Percentiles rank a stretch among this genome's conserved stretches.
These are phyloP conservation scores for Nemania abortiva DNA, from an alignment of 2,329 filamentous ascomycete genomes.

Conservation along the genomic window DNA sequence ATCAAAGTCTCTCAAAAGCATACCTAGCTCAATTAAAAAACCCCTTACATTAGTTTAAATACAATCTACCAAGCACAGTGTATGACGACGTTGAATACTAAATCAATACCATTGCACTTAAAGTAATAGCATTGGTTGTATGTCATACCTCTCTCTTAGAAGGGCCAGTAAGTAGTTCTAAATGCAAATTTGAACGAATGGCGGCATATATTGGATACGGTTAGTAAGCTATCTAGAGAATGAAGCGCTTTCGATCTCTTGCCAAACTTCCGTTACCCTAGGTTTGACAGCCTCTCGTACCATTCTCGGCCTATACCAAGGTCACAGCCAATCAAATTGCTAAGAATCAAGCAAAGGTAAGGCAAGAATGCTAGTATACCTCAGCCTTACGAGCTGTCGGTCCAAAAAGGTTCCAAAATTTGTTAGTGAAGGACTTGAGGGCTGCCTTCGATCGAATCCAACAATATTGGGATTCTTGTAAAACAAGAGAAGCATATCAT, in stretches of 20 bases:
- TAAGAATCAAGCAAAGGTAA: conserved; percentile 43
- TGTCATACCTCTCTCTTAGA: too few species aligned
- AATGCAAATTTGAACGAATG: conserved; percentile 19
- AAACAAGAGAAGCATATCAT: conserved; percentile 34
- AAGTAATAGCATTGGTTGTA: too few species aligned
- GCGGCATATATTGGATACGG: conserved; percentile 39
- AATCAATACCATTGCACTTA: too few species aligned
- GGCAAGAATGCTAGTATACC: conserved; percentile 38
- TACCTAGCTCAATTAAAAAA: too few species aligned
- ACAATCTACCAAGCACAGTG: too few species aligned
- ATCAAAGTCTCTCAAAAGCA: not conserved
- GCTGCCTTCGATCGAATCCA: conserved; percentile 46
- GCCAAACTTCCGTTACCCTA: conserved; percentile 49
- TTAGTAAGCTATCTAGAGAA: conserved; percentile 42
- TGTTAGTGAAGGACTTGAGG: conserved; percentile 36
- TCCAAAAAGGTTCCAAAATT: conserved; percentile 49
- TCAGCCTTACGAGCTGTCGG: conserved; percentile 35
- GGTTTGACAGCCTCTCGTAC: conserved; percentile 42
- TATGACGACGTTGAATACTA: too few species aligned
- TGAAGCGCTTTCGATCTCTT: conserved; percentile 42
- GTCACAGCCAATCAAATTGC: conserved; percentile 43
- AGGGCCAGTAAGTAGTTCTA: not conserved
- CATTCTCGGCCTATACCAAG: conserved; percentile 49
- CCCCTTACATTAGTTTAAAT: not conserved
- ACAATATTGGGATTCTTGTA: conserved; percentile 43